phyloP scores from a whole-genome alignment of 768 basidiomycete genomes.

The Termitomyces sp. region DNA sequence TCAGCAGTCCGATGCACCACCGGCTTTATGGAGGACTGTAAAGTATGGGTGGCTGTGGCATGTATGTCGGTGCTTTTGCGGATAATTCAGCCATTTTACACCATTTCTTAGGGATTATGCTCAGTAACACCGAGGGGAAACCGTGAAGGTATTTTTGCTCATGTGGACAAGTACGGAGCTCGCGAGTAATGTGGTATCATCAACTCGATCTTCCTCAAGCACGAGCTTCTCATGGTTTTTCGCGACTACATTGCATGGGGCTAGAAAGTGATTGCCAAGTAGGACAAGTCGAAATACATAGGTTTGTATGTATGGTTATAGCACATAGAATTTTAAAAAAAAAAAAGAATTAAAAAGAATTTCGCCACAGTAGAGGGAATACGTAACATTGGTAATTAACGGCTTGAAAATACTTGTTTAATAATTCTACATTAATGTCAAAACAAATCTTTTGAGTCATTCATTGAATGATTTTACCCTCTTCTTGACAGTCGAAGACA shows the following conservation, averaged over 20 bases:
- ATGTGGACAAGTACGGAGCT: slow-evolving; percentile 3
- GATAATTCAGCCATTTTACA: background rate
- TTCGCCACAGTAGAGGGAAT: background rate
- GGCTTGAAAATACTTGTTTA: no score
- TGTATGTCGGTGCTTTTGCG: background rate
- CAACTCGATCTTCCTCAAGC: background rate
- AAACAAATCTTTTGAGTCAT: background rate
- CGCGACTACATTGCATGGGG: no score
- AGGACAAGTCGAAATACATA: no score
- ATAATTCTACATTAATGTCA: background rate
- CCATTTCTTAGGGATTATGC: no score
- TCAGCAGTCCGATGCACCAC: background rate
- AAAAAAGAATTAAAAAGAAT: no score
- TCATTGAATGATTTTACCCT: background rate
- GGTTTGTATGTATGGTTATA: no score
- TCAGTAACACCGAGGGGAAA: background rate
- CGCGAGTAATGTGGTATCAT: background rate
- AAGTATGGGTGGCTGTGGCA: background rate
- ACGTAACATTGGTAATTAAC: no score
- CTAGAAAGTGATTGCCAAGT: no score
- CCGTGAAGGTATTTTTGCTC: background rate
- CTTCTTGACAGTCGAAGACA: background rate
- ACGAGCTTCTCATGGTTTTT: background rate
- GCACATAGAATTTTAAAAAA: no score
- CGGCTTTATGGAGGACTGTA: background rate